Conservation (phyloP, 2,329 filamentous ascomycete species). For the Zasmidium citrigriseum region DNA sequence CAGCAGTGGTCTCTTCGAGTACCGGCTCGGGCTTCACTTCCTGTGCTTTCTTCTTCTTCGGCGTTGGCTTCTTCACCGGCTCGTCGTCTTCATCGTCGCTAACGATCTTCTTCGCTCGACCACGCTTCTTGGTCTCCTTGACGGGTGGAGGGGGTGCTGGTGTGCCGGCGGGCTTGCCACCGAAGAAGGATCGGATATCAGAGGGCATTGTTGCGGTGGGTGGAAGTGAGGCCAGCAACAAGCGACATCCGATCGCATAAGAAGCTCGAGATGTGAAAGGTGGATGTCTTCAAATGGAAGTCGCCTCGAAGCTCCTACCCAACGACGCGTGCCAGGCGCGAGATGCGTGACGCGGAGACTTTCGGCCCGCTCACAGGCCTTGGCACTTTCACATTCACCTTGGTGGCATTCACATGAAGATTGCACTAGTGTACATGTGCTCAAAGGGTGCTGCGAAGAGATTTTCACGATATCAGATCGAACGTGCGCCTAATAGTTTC, state of each 20-base stretch:
- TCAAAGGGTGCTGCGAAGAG: too few species aligned
- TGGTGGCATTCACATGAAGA: too few species aligned
- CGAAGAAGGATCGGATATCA: constrained; percentile 91
- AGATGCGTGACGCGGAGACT: background rate
- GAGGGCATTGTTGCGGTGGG: constrained; percentile 61
- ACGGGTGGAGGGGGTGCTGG: constrained; percentile 32
- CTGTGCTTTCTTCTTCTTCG: constrained; percentile 56
- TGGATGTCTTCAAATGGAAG: too few species aligned
- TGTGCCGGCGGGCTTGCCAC: constrained; percentile 67
- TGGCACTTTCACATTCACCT: too few species aligned
- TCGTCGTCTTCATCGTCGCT: constrained; percentile 65
- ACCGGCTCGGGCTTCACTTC: constrained; percentile 48
- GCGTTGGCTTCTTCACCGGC: constrained; percentile 18
- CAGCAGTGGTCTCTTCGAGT: constrained; percentile 59
- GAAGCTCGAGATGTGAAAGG: background rate
- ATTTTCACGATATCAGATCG: too few species aligned
- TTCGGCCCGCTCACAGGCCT: background rate
- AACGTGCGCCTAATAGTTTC: too few species aligned
- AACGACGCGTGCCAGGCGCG: background rate
- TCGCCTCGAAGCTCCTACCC: background rate
- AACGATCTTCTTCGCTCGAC: constrained; percentile 65
- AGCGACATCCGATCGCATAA: background rate
- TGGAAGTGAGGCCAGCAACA: background rate
- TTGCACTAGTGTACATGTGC: background rate
- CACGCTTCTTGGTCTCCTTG: constrained; percentile 47